A percentile compares a stretch with the other conserved stretches of the same genome.
Conservation (phyloP, 371 early-diverging fungal genomes). For the Apophysomyces variabilis region DNA sequence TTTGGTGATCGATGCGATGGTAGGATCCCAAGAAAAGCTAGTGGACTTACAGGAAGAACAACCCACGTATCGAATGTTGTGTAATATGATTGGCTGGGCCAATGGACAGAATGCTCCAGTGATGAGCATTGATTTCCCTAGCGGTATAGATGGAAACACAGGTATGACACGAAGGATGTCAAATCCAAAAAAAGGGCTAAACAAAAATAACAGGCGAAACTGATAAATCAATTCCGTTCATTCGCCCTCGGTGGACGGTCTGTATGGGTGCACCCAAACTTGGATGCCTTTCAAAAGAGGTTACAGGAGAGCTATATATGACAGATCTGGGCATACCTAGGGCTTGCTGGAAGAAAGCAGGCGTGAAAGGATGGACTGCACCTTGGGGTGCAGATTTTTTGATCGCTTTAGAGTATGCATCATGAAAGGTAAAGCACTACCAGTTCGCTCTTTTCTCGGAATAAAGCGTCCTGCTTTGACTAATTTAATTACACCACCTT, state of each 20-base stretch:
- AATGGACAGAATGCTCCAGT: conserved; percentile 68
- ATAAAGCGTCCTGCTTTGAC: no score
- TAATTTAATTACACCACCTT: no score
- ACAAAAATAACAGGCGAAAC: background rate
- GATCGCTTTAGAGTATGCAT: conserved; percentile 64
- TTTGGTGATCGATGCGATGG: conserved; percentile 76
- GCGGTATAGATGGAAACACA: conserved; percentile 65
- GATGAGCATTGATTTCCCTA: conserved; percentile 75
- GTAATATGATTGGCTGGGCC: conserved; percentile 71
- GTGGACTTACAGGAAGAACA: conserved; percentile 59
- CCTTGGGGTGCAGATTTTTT: conserved; percentile 80
- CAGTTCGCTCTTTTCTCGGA: background rate
- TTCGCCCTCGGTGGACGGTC: conserved; percentile 74
- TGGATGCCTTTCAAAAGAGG: conserved; percentile 57
- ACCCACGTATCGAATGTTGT: conserved; percentile 51
- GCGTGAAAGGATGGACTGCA: conserved; percentile 58
- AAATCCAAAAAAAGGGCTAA: background rate
- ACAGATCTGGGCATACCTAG: conserved; percentile 82
- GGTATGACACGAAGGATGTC: conserved; percentile 31
- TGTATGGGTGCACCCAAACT: conserved; percentile 78
- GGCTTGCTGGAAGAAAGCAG: conserved; percentile 65
- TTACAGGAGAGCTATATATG: conserved; percentile 75
- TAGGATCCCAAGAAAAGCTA: conserved; percentile 66
- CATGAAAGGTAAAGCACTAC: background rate
- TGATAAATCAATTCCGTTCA: conserved; percentile 28